Conservation (phyloP, 2,329 filamentous ascomycete species). For the Paramyrothecium sp. region DNA sequence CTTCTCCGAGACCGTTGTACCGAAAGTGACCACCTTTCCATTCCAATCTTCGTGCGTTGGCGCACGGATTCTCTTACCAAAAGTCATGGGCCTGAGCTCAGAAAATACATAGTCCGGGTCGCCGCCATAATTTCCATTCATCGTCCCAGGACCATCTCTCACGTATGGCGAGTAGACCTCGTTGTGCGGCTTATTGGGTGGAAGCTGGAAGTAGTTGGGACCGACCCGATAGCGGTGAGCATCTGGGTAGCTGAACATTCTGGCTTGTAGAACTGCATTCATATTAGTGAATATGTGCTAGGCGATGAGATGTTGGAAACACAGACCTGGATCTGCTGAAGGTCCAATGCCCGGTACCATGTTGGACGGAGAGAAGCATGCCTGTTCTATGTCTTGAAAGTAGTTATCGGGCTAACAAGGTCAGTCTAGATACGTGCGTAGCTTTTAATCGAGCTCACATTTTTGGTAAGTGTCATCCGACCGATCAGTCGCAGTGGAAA, state of each 20-base stretch:
- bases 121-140: conserved; percentile 22
- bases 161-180: conserved; percentile 20
- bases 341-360: conserved; percentile 64
- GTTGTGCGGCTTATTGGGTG: conserved; percentile 21
- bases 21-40: conserved; percentile 15
- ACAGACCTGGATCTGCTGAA: conserved; percentile 53
- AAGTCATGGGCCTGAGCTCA: conserved; percentile 39
- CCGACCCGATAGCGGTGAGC: conserved; percentile 63
- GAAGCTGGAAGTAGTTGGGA: conserved; percentile 49
- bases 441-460: conserved; percentile 32
- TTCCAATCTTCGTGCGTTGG: conserved; percentile 17
- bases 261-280: conserved; percentile 48
- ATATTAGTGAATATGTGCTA: background rate
- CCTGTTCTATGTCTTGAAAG: conserved; percentile 69
- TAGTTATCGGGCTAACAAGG: conserved; percentile 49
- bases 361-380: conserved; percentile 63
- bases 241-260: conserved; percentile 61
- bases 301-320: background rate
- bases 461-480: conserved; percentile 62
- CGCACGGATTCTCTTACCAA: conserved; percentile 14
- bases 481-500: conserved; percentile 62
- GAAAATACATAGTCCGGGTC: conserved; percentile 23
- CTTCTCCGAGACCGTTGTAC: conserved; percentile 9
- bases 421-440: background rate
- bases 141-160: conserved; percentile 18